phyloP scores from a whole-genome alignment of 2,329 filamentous ascomycete genomes.

The Hymenoscyphus salicellus region DNA sequence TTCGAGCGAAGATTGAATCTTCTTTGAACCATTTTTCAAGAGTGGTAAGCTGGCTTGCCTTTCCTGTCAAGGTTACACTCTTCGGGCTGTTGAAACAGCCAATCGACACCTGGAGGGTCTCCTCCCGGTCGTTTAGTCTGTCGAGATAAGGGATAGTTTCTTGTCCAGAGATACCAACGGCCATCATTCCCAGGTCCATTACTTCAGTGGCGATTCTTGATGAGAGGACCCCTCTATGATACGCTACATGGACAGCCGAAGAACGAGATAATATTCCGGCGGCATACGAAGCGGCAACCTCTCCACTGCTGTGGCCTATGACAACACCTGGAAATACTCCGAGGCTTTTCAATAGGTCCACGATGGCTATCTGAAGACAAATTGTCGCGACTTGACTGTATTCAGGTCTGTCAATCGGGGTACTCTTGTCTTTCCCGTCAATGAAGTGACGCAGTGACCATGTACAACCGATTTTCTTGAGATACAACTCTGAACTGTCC shows the following conservation, averaged over 20 bases:
- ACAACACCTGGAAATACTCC: constrained; percentile 23
- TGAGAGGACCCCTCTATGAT: not conserved
- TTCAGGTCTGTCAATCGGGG: constrained; percentile 18
- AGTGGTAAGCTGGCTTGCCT: not conserved
- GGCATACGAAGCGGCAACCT: constrained; percentile 40
- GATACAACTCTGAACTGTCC: not conserved
- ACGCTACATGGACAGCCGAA: not conserved
- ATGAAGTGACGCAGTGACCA: not conserved
- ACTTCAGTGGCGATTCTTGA: not conserved
- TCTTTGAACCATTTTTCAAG: not conserved
- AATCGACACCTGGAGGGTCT: constrained; percentile 21
- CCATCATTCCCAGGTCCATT: not conserved
- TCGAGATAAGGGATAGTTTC: not conserved
- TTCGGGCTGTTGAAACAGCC: constrained; percentile 33
- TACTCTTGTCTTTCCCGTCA: not conserved
- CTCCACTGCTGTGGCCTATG: constrained; percentile 31
- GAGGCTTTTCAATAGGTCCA: constrained; percentile 22
- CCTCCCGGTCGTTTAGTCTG: not conserved
- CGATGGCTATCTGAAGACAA: constrained; percentile 27
- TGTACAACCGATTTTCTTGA: not conserved
- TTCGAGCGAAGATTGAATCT: constrained; percentile 18
- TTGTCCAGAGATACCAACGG: not conserved
- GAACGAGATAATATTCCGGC: constrained; percentile 29
- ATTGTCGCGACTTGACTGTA: constrained; percentile 20
- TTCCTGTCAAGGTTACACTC: constrained; percentile 30